phyloP scores from a whole-genome alignment of 805 yeast genomes.

The Candida boleticola region DNA sequence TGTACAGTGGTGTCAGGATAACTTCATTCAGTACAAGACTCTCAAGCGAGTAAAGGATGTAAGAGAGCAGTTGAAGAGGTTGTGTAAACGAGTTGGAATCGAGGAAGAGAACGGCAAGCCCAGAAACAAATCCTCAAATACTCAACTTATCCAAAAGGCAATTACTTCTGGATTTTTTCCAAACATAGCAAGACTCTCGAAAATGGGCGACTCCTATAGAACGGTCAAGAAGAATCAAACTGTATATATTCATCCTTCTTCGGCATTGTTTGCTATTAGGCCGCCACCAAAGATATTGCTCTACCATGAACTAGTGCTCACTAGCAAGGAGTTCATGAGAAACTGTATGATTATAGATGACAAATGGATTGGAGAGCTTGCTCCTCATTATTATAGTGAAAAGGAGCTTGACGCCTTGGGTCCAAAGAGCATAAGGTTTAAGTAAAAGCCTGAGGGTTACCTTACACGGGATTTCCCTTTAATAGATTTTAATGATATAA shows the following conservation, averaged over 20 bases:
- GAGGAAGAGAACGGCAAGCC: slow-evolving; percentile 14
- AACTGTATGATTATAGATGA: slow-evolving; percentile 73
- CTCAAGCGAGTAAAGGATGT: slow-evolving; percentile 68
- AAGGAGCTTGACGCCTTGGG: slow-evolving; percentile 20
- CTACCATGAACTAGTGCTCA: slow-evolving; percentile 80
- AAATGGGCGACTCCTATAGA: slow-evolving; percentile 67
- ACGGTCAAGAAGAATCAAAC: slow-evolving; percentile 64
- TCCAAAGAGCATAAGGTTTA: background rate
- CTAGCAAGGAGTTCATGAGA: slow-evolving; percentile 87
- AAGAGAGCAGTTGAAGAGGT: slow-evolving; percentile 60
- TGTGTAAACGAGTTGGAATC: slow-evolving; percentile 57
- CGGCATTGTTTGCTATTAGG: slow-evolving; percentile 58
- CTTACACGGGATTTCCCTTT: too few relatives aligned
- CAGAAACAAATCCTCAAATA: slow-evolving; percentile 22
- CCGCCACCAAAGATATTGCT: slow-evolving; percentile 76
- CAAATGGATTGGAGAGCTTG: slow-evolving; percentile 69
- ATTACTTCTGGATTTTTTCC: slow-evolving; percentile 69
- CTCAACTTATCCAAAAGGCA: slow-evolving; percentile 46
- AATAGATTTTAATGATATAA: too few relatives aligned
- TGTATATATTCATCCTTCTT: slow-evolving; percentile 86
- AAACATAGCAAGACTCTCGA: slow-evolving; percentile 57
- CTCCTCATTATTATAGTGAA: slow-evolving; percentile 54
- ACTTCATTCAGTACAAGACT: slow-evolving; percentile 74
- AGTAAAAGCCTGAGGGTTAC: too few relatives aligned
- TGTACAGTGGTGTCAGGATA: slow-evolving; percentile 80